A percentile compares a stretch with the other conserved stretches of the same genome.
phyloP scores from a whole-genome alignment of 768 basidiomycete genomes.

The Amanita exitialis region DNA sequence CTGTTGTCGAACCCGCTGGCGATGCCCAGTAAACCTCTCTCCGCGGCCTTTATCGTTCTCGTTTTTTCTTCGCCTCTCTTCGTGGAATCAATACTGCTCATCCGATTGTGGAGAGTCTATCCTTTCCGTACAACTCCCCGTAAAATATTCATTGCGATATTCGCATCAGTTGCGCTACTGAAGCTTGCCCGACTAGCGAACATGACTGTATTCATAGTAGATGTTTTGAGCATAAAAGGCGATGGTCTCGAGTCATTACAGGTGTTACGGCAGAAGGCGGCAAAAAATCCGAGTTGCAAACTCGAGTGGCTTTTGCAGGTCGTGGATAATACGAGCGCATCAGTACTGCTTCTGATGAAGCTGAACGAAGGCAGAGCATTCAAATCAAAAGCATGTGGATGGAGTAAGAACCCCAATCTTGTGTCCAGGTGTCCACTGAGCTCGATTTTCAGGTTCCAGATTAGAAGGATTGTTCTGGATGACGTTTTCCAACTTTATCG shows the following conservation, averaged over 20 bases:
- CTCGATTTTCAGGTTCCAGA: conserved; percentile 5
- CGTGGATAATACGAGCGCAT: conserved; percentile 12
- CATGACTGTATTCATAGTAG: conserved; percentile 8
- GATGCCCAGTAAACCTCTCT: background rate
- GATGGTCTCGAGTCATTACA: background rate
- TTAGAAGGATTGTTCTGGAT: conserved; percentile 18
- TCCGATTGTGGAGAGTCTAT: conserved; percentile 14
- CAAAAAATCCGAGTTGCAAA: conserved; percentile 6
- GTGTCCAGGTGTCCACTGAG: background rate
- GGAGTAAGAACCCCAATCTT: background rate
- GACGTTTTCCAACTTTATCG: conserved; percentile 17
- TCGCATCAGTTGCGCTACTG: conserved; percentile 8
- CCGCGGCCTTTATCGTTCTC: conserved; percentile 7
- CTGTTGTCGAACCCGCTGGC: background rate
- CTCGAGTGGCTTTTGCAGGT: conserved; percentile 14
- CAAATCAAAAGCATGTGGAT: background rate
- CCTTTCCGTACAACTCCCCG: conserved; percentile 9
- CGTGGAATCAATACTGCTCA: conserved; percentile 16
- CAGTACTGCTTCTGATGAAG: conserved; percentile 12
- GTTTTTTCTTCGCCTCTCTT: conserved; percentile 10
- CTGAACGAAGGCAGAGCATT: conserved; percentile 6
- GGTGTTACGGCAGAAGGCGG: background rate
- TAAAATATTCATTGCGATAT: conserved; percentile 7
- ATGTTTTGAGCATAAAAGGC: background rate
- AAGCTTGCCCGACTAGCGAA: conserved; percentile 12